Conservation (phyloP, 2,329 filamentous ascomycete genomes). For the Periconia sp. region DNA sequence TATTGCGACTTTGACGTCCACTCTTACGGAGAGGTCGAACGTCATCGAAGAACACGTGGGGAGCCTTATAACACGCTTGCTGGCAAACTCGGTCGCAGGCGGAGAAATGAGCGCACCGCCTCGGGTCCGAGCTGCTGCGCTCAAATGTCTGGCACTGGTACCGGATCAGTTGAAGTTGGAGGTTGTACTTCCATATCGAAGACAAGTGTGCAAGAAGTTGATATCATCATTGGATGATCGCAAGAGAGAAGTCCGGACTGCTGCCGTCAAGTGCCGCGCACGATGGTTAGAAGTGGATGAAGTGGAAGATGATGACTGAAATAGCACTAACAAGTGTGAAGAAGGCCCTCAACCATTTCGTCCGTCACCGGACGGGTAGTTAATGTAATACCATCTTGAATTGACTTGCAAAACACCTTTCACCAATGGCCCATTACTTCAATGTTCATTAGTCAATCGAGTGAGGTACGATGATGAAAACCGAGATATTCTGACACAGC, state of each 20-base stretch:
- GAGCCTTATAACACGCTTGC: slow-evolving; percentile 58
- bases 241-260: slow-evolving; percentile 63
- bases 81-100: slow-evolving; percentile 46
- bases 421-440: too few relatives aligned
- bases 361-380: not conserved
- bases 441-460: too few relatives aligned
- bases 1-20: slow-evolving; percentile 59
- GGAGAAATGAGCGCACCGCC: slow-evolving; percentile 27
- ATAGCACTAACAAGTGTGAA: not conserved
- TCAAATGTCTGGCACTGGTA: slow-evolving; percentile 52
- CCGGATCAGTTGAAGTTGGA: slow-evolving; percentile 52
- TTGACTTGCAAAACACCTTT: too few relatives aligned
- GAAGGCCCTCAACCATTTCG: not conserved
- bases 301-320: slow-evolving; percentile 53
- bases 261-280: slow-evolving; percentile 63
- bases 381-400: not conserved
- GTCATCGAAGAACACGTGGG: slow-evolving; percentile 58
- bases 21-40: slow-evolving; percentile 60
- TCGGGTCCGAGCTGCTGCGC: slow-evolving; percentile 50
- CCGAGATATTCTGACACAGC: too few relatives aligned
- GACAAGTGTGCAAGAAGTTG: slow-evolving; percentile 59
- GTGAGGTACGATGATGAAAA: too few relatives aligned
- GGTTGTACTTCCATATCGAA: slow-evolving; percentile 59
- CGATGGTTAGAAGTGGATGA: slow-evolving; percentile 64
- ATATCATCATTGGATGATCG: slow-evolving; percentile 61